These are phyloP conservation scores for Aspergillus spinulosporus DNA, from an alignment of 2,329 filamentous ascomycete genomes.

Conservation along the genomic window DNA sequence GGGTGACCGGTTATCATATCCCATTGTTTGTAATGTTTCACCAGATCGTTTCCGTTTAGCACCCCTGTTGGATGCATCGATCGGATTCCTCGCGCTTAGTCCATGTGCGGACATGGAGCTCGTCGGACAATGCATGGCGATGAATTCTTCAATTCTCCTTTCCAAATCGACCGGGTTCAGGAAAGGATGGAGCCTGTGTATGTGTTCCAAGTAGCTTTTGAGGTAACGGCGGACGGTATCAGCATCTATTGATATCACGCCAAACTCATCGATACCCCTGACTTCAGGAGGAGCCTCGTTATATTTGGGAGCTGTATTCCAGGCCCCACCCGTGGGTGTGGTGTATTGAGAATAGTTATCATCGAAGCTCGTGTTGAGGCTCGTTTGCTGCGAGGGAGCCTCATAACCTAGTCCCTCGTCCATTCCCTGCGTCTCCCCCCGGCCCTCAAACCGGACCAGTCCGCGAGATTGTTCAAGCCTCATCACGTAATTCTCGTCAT, in stretches of 20 bases:
- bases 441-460: conserved; percentile 71
- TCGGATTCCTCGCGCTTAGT: conserved; percentile 18
- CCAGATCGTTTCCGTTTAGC: conserved; percentile 43
- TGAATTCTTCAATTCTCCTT: conserved; percentile 54
- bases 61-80: conserved; percentile 29
- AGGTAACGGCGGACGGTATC: conserved; percentile 53
- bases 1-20: too few species aligned
- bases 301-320: conserved; percentile 48
- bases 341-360: conserved; percentile 39
- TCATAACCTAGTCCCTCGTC: conserved; percentile 43
- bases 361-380: conserved; percentile 26
- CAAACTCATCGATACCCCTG: conserved; percentile 53
- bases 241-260: conserved; percentile 55
- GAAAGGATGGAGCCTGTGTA: conserved; percentile 66
- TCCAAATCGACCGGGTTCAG: conserved; percentile 56
- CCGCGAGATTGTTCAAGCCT: conserved; percentile 72
- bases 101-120: conserved; percentile 14
- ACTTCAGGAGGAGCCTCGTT: conserved; percentile 35
- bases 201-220: conserved; percentile 58
- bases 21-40: conserved; percentile 23
- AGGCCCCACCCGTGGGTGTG: conserved; percentile 49
- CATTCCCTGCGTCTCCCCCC: conserved; percentile 70
- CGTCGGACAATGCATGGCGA: conserved; percentile 47
- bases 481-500: conserved; percentile 72
- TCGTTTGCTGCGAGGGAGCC: conserved; percentile 35